phyloP scores from a whole-genome alignment of 305 asterid genomes.

The Fraxinus dipetala region DNA sequence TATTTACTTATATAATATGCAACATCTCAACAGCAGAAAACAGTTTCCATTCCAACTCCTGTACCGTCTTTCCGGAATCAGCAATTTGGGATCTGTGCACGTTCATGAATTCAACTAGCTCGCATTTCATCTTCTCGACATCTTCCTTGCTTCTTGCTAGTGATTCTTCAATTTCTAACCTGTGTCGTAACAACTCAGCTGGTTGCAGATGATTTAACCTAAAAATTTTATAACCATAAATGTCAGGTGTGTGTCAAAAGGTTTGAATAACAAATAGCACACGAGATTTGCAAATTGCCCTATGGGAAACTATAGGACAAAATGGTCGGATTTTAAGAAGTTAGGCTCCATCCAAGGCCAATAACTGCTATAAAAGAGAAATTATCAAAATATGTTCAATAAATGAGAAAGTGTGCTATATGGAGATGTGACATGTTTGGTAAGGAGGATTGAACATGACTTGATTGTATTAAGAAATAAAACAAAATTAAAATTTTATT shows the following conservation, averaged over 20 bases:
- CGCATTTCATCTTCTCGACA: conserved; percentile 46
- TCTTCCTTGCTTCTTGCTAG: conserved; percentile 54
- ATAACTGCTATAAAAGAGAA: not conserved
- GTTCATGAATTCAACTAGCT: conserved; percentile 43
- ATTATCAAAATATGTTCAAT: not conserved
- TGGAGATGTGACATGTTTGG: not conserved
- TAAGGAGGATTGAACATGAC: not conserved
- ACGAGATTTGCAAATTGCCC: not conserved
- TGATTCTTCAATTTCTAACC: conserved; percentile 63
- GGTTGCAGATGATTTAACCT: conserved; percentile 64
- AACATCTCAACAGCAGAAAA: conserved; percentile 68
- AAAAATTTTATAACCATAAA: conserved; percentile 22
- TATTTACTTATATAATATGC: conserved; percentile 25
- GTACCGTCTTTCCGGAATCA: conserved; percentile 47
- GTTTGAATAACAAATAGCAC: not conserved
- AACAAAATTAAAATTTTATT: not conserved
- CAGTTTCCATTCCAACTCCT: conserved; percentile 75
- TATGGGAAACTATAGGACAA: not conserved
- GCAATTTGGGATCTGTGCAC: conserved; percentile 51
- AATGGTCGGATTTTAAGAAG: not conserved
- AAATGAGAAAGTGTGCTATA: not conserved
- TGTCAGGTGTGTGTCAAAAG: conserved; percentile 12
- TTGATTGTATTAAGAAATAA: not conserved
- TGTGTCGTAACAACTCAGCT: conserved; percentile 48
- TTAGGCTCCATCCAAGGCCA: not conserved